A percentile compares a stretch with the other conserved stretches of the same genome.
Conservation (phyloP, 2,329 filamentous ascomycete species). For the Fusarium tuaranense region DNA sequence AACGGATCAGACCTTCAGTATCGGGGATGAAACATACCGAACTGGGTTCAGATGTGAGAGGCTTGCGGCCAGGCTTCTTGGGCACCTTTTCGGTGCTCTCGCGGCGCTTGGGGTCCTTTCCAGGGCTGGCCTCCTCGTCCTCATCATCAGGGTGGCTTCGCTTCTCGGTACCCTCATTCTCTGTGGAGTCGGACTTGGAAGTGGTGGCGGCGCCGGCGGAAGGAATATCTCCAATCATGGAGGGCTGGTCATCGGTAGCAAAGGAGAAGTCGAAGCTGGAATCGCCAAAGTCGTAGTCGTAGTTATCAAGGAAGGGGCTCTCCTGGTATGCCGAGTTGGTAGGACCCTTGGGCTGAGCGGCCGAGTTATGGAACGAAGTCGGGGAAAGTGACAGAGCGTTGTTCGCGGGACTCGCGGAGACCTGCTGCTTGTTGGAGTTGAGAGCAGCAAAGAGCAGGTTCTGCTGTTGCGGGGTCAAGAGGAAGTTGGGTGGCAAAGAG, state of each 20-base stretch:
- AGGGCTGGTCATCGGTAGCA: conserved; percentile 63
- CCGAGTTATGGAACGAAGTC: conserved; percentile 62
- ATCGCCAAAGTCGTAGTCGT: conserved; percentile 83
- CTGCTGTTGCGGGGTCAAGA: conserved; percentile 82
- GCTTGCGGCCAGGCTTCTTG: conserved; percentile 97
- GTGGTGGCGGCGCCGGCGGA: conserved; percentile 10
- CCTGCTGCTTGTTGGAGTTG: conserved; percentile 71
- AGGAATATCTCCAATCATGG: conserved; percentile 83
- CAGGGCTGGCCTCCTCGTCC: conserved; percentile 67
- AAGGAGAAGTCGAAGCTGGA: conserved; percentile 77
- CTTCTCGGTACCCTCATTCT: conserved; percentile 71
- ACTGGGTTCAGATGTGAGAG: conserved; percentile 93
- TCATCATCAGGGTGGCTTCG: conserved; percentile 78
- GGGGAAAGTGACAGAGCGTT: conserved; percentile 60
- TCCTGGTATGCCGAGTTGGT: conserved; percentile 68
- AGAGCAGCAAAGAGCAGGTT: conserved; percentile 80
- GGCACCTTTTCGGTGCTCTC: conserved; percentile 87
- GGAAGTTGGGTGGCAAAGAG: conserved; percentile 66
- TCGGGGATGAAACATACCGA: conserved; percentile 75
- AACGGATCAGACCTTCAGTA: background rate
- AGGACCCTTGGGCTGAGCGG: conserved; percentile 57
- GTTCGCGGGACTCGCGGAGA: conserved; percentile 50
- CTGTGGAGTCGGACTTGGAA: conserved; percentile 70
- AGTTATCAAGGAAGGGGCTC: conserved; percentile 83
- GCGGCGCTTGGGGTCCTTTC: conserved; percentile 73